These are phyloP conservation scores for Lyophyllum decastes DNA, from an alignment of 768 basidiomycete genomes.

Conservation along the genomic window DNA sequence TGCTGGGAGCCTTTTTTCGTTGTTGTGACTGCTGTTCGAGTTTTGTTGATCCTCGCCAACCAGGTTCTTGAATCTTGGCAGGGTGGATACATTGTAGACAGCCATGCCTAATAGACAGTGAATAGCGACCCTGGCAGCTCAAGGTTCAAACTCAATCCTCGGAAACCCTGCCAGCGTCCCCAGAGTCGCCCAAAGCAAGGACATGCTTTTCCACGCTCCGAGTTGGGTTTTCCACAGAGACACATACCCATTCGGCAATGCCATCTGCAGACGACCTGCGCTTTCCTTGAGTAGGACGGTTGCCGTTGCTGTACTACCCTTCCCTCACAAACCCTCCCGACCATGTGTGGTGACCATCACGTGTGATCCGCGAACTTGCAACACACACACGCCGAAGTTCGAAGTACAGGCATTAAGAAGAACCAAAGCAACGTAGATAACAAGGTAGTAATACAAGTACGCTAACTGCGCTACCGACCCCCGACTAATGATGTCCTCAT, in stretches of 20 bases:
- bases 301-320: neutral
- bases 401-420: neutral
- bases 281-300: neutral
- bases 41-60: neutral
- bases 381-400: neutral
- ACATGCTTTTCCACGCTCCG: neutral
- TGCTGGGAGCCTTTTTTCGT: constrained; percentile 6
- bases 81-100: neutral
- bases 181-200: no score
- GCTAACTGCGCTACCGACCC: constrained; percentile 39
- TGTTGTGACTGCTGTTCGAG: neutral
- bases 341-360: neutral
- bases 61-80: neutral
- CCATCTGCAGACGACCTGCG: neutral
- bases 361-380: neutral
- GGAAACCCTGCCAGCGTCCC: neutral
- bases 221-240: neutral
- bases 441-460: constrained; percentile 22
- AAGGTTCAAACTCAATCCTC: neutral
- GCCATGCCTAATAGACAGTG: neutral
- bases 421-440: constrained; percentile 14
- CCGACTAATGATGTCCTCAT: constrained; percentile 64
- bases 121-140: neutral
- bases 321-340: neutral
- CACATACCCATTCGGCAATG: neutral